Conservation (phyloP, 2,329 filamentous ascomycete species). For the Penicillium sp. region DNA sequence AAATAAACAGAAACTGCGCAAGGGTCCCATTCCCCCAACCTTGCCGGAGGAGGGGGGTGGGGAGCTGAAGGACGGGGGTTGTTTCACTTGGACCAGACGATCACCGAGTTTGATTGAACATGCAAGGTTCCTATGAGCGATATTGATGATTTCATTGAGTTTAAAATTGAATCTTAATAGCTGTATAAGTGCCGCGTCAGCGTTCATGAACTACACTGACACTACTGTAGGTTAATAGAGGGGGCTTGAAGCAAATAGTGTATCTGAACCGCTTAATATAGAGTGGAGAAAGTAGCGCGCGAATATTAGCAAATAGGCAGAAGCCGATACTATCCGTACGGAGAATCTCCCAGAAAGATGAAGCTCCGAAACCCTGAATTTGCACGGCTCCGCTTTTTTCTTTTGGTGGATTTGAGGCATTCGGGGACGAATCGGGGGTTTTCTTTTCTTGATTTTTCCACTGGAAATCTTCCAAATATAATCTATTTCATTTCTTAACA, state of each 20-base stretch:
- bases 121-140: slow-evolving; percentile 7
- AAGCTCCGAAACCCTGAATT: slow-evolving; percentile 19
- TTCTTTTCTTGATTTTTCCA: neutral
- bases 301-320: slow-evolving; percentile 1
- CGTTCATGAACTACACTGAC: neutral
- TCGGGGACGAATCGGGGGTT: neutral
- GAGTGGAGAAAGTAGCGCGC: neutral
- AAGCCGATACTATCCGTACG: slow-evolving; percentile 1
- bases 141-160: neutral
- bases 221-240: neutral
- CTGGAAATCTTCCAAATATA: neutral
- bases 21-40: neutral
- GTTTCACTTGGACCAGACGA: slow-evolving; percentile 5
- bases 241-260: neutral
- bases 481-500: neutral
- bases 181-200: neutral
- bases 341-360: slow-evolving; percentile 18
- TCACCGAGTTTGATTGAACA: slow-evolving; percentile 2
- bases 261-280: neutral
- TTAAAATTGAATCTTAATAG: neutral
- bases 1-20: neutral
- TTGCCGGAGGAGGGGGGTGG: neutral
- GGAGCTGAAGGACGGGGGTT: neutral
- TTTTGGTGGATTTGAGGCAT: neutral
- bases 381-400: slow-evolving; percentile 11